A percentile compares a stretch with the other conserved stretches of the same genome.
phyloP scores from a whole-genome alignment of 805 yeast genomes.

The Nakazawaea sp. region DNA sequence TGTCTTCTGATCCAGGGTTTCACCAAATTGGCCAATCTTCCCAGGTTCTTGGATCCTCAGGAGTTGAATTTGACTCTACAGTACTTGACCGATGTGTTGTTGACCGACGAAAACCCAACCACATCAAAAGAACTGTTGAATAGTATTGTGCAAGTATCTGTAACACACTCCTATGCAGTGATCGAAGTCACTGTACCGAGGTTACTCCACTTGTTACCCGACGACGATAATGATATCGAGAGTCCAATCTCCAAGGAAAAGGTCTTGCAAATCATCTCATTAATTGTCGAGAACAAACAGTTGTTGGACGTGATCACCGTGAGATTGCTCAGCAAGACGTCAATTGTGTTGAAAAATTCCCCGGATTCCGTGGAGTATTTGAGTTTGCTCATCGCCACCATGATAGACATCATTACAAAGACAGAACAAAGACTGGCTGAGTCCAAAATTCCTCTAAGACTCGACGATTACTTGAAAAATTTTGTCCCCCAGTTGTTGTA shows the following conservation, averaged over 20 bases:
- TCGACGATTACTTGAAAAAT: constrained; percentile 30
- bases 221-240: constrained; percentile 22
- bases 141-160: constrained; percentile 46
- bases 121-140: constrained; percentile 46
- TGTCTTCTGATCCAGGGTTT: constrained; percentile 61
- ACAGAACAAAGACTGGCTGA: constrained; percentile 3
- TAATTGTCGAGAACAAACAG: constrained; percentile 32
- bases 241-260: constrained; percentile 21
- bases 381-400: constrained; percentile 18
- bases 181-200: constrained; percentile 46
- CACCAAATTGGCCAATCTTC: constrained; percentile 45
- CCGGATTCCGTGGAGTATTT: constrained; percentile 15
- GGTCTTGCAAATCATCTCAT: constrained; percentile 26
- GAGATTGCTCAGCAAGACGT: constrained; percentile 34
- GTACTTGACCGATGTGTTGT: constrained; percentile 55
- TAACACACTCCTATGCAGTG: constrained; percentile 30
- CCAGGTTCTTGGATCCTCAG: constrained; percentile 38
- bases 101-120: constrained; percentile 43
- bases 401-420: constrained; percentile 16
- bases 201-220: constrained; percentile 44
- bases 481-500: constrained; percentile 34
- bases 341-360: constrained; percentile 6
- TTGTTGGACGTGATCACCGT: constrained; percentile 37
- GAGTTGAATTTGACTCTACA: constrained; percentile 61
- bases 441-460: constrained; percentile 11